Conservation (phyloP, 2,329 filamentous ascomycete species). For the Eurotiales sp. region DNA sequence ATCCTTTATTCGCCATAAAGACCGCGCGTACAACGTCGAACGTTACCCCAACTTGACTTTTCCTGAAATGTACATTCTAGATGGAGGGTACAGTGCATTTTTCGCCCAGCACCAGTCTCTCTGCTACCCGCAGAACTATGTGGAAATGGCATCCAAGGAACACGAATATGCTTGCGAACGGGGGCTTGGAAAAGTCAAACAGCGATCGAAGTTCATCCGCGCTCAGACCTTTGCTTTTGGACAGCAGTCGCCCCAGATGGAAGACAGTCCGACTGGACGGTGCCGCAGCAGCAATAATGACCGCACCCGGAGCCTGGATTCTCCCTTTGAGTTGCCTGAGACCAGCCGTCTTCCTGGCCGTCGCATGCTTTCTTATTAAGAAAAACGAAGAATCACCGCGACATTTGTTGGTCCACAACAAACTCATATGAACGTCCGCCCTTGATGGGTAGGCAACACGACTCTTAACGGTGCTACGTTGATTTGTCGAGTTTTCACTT, state of each 20-base stretch:
- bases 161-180: constrained; percentile 91
- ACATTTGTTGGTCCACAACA: background rate
- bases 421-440: background rate
- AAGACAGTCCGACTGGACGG: constrained; percentile 59
- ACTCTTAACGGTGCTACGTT: constrained; percentile 24
- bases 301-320: constrained; percentile 29
- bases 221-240: constrained; percentile 96
- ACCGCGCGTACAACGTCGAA: constrained; percentile 80
- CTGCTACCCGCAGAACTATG: constrained; percentile 92
- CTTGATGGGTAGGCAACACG: constrained; percentile 1
- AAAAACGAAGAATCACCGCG: background rate
- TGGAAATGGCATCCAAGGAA: constrained; percentile 91
- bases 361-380: constrained; percentile 42
- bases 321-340: constrained; percentile 35
- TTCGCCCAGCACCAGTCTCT: constrained; percentile 72
- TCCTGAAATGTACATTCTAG: constrained; percentile 93
- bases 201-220: constrained; percentile 77
- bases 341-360: constrained; percentile 36
- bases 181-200: constrained; percentile 88
- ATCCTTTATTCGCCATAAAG: constrained; percentile 83
- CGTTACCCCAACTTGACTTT: constrained; percentile 87
- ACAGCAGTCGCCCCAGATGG: constrained; percentile 59
- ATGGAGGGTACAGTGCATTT: constrained; percentile 94
- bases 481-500: constrained; percentile 18
- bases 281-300: constrained; percentile 34